These are phyloP conservation scores for Pelargonium myrrhifolium DNA, from an alignment of 441 rosid species.

Conservation along the genomic window DNA sequence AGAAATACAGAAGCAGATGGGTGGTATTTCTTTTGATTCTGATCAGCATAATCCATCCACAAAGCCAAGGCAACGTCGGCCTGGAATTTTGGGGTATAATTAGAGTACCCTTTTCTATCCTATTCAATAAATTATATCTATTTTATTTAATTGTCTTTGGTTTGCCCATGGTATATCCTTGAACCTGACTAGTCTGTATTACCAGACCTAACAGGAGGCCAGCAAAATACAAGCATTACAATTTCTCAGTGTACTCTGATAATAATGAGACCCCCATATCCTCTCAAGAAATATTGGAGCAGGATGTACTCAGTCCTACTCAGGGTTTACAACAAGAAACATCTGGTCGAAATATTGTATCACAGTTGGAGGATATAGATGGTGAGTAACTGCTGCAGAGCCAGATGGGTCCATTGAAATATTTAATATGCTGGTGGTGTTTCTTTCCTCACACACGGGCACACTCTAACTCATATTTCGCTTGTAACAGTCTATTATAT, in stretches of 20 bases:
- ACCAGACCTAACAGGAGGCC: conserved; percentile 36
- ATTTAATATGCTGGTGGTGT: not conserved
- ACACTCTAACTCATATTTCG: not conserved
- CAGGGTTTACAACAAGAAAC: conserved; percentile 24
- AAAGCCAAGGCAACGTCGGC: conserved; percentile 46
- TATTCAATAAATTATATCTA: conserved; percentile 2
- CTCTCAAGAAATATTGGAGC: conserved; percentile 31
- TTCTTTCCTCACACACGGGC: not conserved
- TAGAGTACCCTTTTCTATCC: conserved; percentile 7
- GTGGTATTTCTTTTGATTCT: conserved; percentile 28
- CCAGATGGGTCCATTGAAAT: not conserved
- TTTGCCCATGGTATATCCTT: not conserved
- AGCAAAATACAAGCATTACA: conserved; percentile 38
- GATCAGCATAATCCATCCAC: conserved; percentile 28
- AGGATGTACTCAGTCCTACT: conserved; percentile 18
- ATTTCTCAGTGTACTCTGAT: conserved; percentile 18
- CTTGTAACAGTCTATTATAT: not conserved
- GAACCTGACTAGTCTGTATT: conserved; percentile 2
- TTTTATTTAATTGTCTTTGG: not conserved
- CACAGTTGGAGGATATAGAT: conserved; percentile 19
- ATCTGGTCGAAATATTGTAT: conserved; percentile 17
- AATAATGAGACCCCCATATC: conserved; percentile 12
- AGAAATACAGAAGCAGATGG: conserved; percentile 68
- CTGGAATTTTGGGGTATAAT: conserved; percentile 47
- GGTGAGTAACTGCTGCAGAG: conserved; percentile 32